Percentiles rank a stretch among this genome's conserved stretches.
Conservation (phyloP, 371 early-diverging fungal genomes). For the Funneliformis caledonium region DNA sequence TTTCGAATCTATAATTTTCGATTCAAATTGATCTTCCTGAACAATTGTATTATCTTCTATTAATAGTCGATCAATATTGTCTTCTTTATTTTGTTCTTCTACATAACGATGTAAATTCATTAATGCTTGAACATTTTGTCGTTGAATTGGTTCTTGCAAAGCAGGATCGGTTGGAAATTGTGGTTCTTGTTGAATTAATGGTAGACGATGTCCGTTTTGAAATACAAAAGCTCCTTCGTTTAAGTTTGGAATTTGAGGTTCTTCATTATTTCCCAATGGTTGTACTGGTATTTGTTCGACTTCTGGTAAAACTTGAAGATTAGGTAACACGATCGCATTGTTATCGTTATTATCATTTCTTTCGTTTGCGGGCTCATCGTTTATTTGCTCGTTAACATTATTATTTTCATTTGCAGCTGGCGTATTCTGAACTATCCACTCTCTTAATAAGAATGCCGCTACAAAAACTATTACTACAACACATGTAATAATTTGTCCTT, state of each 20-base stretch:
- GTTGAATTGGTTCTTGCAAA: neutral
- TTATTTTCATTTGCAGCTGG: slow-evolving; percentile 31
- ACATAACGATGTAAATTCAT: neutral
- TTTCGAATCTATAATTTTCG: neutral
- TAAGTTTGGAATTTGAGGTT: neutral
- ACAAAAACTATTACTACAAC: slow-evolving; percentile 78
- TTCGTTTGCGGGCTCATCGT: slow-evolving; percentile 22
- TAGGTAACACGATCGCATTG: neutral
- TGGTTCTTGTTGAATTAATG: neutral
- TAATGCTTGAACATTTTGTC: neutral
- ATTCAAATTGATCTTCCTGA: neutral
- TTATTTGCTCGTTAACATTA: slow-evolving; percentile 21
- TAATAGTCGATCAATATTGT: neutral
- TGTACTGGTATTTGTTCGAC: neutral
- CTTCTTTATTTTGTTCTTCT: neutral
- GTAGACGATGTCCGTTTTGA: slow-evolving; percentile 6
- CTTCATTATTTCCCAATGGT: neutral
- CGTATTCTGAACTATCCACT: slow-evolving; percentile 86
- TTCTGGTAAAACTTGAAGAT: neutral
- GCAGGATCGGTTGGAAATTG: neutral
- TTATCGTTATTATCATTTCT: slow-evolving; percentile 8
- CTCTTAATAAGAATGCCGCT: slow-evolving; percentile 78
- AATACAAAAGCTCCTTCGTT: slow-evolving; percentile 2
- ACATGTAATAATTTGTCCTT: slow-evolving; percentile 85
- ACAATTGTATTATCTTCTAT: neutral